Evolutionary conservation across 305 asterid genomes (phyloP), one percentile per base, ranked within the genome.

Genomic region (Fraxinus latifolia): DNA sequence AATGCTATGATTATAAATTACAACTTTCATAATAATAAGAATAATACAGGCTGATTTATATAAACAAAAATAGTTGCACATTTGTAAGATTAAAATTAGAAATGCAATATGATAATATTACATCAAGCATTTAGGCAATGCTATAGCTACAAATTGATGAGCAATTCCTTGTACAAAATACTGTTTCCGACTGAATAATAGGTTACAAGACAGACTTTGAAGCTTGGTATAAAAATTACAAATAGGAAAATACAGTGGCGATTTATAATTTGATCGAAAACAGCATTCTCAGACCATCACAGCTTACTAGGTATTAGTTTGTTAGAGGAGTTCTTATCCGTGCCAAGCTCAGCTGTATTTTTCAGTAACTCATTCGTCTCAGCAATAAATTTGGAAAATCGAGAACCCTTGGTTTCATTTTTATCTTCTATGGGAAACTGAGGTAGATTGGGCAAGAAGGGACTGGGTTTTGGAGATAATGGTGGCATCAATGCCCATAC

Each of bases 401-500:
- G 95, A 81, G 97, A 91, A 67, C 99, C 99, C 84, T 92, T 95
- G 7, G 77, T 37, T 31, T 89, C 92, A 79, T 91, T 86, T 11
- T 87, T 78, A 42, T 88, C 95, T 67, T 87, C 92, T 53, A 76
- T 73, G 12, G 87, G 91, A 72, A 86, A 79, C 71, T 87, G 85
- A 5, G 89, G 91, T 7, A 83, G 74, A 47, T 85, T 86, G 8
- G 90, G 93, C 47, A 86, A 77, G 77, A 88, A 72, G 17, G 97
- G 92, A 65, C 84, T 86, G 4, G 92, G 92, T 82, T 90, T 93
- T 36, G 98, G 94, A 70, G 93, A 87, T 19, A 93, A 80, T 15
- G 98, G 91, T 27, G 98, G 98, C 91, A 92, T 87, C 90, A 94
- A 82, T n/a, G 96, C 97, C 99, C 99, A 96, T 82, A 94, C 93